Evolutionary conservation across 2,329 filamentous ascomycete species (phyloP).

Genomic region (Apiospora saccharicola): DNA sequence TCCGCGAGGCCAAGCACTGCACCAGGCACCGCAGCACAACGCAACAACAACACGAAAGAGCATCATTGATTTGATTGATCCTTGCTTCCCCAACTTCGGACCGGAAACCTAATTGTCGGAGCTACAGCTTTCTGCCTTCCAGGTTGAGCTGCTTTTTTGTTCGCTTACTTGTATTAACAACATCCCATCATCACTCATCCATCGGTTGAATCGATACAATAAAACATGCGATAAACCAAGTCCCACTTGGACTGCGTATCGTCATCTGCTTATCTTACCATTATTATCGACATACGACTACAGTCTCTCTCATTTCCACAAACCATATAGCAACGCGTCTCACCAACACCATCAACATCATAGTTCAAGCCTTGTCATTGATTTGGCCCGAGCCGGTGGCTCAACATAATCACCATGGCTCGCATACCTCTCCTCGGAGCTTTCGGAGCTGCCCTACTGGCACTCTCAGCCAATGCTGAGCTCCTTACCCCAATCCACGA

Average conservation of each 20-base stretch:
- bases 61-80: constrained; percentile 15
- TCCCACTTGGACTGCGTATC: constrained; percentile 1
- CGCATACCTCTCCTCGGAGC: constrained; percentile 12
- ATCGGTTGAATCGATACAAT: neutral
- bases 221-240: constrained; percentile 8
- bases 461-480: constrained; percentile 31
- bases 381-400: constrained; percentile 17
- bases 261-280: constrained; percentile 19
- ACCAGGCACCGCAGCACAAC: neutral
- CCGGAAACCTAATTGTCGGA: constrained; percentile 19
- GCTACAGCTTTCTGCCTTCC: constrained; percentile 3
- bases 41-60: neutral
- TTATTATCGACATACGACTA: neutral
- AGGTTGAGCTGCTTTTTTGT: neutral
- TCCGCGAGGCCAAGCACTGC: neutral
- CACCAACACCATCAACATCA: neutral
- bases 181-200: constrained; percentile 18
- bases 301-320: neutral
- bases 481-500: constrained; percentile 73
- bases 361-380: constrained; percentile 12
- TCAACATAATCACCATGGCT: constrained; percentile 21
- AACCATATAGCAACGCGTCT: neutral
- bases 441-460: constrained; percentile 6
- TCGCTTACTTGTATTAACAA: neutral
- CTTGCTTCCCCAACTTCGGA: constrained; percentile 15